Conservation (phyloP, 495 filamentous ascomycete genomes). For the Viridothelium virens region DNA sequence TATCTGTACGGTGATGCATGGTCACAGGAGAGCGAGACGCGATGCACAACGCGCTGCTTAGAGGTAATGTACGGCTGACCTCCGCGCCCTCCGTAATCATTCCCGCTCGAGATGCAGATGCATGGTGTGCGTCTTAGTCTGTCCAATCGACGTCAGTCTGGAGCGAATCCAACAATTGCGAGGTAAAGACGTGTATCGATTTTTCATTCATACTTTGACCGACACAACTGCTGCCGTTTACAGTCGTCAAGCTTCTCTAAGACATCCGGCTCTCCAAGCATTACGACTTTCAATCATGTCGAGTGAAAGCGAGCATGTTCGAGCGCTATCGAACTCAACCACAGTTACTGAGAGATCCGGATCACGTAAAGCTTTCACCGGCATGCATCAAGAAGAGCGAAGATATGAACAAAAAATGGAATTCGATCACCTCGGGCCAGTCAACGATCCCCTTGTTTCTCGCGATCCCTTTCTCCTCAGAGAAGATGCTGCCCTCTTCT, state of each 20-base stretch:
- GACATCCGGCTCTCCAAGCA: neutral
- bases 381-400: conserved; percentile 1
- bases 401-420: conserved; percentile 10
- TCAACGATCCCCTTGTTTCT: conserved; percentile 7
- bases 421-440: conserved; percentile 2
- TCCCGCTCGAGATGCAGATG: neutral
- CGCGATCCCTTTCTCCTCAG: conserved; percentile 1
- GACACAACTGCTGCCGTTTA: neutral
- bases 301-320: neutral
- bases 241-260: neutral
- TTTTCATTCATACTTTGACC: neutral
- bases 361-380: neutral
- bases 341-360: conserved; percentile 4
- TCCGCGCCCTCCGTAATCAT: neutral
- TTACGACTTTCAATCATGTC: neutral
- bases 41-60: neutral
- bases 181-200: neutral
- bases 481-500: conserved; percentile 8
- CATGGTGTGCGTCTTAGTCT: neutral
- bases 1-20: neutral
- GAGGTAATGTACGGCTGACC: neutral
- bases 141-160: neutral
- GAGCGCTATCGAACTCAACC: neutral
- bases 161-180: neutral
- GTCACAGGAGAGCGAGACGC: neutral